Conservation (phyloP, 345 rosid species). For the Gossypium mustelinum region DNA sequence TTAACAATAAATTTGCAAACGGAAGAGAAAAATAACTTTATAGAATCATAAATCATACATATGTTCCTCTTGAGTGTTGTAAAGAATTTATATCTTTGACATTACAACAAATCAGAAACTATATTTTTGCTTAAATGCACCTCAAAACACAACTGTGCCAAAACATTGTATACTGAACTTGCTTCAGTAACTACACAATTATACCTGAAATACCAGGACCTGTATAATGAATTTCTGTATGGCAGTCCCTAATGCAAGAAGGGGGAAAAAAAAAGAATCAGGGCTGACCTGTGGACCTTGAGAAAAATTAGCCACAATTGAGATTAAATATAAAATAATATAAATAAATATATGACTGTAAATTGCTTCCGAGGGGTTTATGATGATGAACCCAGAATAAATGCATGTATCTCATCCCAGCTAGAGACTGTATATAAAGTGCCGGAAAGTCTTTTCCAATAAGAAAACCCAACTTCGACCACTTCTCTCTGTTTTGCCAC, state of each 20-base stretch:
- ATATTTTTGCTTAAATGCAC: neutral
- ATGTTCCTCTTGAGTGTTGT: neutral
- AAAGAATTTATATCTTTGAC: neutral
- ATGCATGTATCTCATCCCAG: conserved; percentile 24
- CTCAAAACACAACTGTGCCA: neutral
- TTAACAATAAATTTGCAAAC: neutral
- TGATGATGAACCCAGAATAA: conserved; percentile 16
- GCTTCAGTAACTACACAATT: conserved; percentile 1
- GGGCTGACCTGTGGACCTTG: conserved; percentile 15
- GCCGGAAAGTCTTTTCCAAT: conserved; percentile 1
- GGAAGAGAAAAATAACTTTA: neutral
- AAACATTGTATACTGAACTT: neutral
- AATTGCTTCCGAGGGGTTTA: neutral
- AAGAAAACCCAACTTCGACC: neutral
- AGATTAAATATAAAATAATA: neutral
- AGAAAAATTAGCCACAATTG: conserved; percentile 15
- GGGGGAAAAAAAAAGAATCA: neutral
- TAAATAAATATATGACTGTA: neutral
- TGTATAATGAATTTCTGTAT: conserved; percentile 1
- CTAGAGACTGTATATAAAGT: conserved; percentile 20
- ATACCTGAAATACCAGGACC: neutral
- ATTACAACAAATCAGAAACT: neutral
- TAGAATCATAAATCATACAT: neutral
- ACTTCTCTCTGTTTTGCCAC: conserved; percentile 10
- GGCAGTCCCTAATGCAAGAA: neutral